These are phyloP conservation scores for Aureobasidium sp. DNA, from an alignment of 2,329 filamentous ascomycete genomes.

Conservation along the genomic window DNA sequence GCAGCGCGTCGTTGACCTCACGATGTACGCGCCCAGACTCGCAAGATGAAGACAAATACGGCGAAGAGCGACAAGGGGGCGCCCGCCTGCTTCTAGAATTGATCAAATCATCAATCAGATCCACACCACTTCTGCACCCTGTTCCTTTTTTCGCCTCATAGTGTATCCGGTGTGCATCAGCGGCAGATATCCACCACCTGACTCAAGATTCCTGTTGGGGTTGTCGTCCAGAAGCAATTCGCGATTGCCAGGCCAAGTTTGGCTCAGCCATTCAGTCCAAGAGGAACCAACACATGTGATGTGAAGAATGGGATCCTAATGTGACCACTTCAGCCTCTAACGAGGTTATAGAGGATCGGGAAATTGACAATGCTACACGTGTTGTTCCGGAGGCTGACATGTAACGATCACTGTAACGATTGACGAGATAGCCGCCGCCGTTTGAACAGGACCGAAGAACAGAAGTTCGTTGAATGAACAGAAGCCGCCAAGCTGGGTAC, in stretches of 20 bases:
- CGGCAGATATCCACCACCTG: not conserved
- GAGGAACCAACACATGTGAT: not conserved
- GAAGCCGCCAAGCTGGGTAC: not conserved
- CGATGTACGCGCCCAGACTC: not conserved
- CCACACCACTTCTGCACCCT: not conserved
- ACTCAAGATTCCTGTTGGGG: constrained; percentile 1
- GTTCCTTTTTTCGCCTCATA: not conserved
- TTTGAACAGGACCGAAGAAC: constrained; percentile 5
- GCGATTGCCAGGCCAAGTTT: not conserved
- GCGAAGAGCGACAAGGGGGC: constrained; percentile 6
- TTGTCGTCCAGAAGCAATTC: not conserved
- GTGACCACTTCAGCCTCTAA: not conserved
- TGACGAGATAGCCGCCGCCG: not conserved
- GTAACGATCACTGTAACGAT: not conserved
- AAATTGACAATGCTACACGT: constrained; percentile 2
- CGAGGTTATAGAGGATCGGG: not conserved
- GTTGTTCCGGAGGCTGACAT: not conserved
- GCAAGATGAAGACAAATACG: not conserved
- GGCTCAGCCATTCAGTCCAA: not conserved
- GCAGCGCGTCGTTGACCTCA: constrained; percentile 2
- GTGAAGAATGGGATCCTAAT: not conserved
- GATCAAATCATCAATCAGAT: not conserved
- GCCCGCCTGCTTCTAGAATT: constrained; percentile 7
- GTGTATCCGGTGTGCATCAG: not conserved
- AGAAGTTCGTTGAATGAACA: not conserved